Conservation (phyloP, 371 early-diverging fungal genomes). For the Catenaria anguillulae region DNA sequence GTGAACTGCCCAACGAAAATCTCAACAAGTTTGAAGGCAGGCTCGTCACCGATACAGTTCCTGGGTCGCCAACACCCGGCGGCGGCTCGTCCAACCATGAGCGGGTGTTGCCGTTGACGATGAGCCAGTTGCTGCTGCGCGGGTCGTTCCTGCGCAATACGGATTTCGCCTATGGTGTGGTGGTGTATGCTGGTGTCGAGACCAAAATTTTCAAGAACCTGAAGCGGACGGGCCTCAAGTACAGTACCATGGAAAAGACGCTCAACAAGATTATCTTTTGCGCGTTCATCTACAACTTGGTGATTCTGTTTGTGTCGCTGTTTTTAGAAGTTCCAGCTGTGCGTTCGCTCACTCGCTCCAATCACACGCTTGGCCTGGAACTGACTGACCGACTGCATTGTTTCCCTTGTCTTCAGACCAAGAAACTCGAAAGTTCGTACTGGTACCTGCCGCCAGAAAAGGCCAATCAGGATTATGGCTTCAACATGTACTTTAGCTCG, state of each 20-base stretch:
- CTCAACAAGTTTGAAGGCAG: constrained; percentile 5
- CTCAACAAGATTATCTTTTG: constrained; percentile 5
- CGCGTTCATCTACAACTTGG: constrained; percentile 6
- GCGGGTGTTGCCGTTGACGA: not conserved
- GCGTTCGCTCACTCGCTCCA: not conserved
- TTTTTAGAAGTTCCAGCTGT: not conserved
- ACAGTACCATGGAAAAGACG: constrained; percentile 8
- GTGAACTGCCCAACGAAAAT: constrained; percentile 3
- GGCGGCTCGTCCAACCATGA: not conserved
- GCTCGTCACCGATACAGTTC: not conserved
- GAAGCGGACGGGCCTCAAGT: constrained; percentile 9
- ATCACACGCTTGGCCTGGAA: no score
- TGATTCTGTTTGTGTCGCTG: constrained; percentile 1
- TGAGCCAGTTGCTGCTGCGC: not conserved
- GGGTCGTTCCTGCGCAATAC: constrained; percentile 5
- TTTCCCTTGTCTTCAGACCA: not conserved
- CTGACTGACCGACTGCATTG: not conserved
- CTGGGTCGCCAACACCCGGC: not conserved
- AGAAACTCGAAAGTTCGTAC: not conserved
- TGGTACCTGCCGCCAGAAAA: not conserved
- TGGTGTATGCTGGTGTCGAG: constrained; percentile 6
- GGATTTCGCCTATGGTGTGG: not conserved
- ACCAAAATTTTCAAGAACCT: constrained; percentile 8
- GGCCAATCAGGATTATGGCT: constrained; percentile 3
- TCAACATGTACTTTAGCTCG: constrained; percentile 12